Evolutionary conservation across 2,329 filamentous ascomycete species (phyloP).

Genomic region (Colletotrichum kahawae): DNA sequence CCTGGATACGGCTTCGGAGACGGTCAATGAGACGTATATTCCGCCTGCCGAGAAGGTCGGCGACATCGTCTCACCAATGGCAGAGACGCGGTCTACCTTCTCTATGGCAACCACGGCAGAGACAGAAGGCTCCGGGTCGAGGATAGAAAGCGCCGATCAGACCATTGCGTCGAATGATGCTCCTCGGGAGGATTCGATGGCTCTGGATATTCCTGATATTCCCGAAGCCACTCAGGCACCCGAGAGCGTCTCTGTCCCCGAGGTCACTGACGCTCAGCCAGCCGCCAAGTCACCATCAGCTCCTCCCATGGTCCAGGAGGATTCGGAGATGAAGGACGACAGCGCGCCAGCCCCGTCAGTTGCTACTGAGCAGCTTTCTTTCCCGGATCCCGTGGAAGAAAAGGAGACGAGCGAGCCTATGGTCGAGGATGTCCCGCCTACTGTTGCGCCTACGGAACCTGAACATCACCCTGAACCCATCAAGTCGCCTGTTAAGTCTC

Average conservation of each 20-base stretch:
- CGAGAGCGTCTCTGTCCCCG: not conserved
- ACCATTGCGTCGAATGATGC: slow-evolving; percentile 4
- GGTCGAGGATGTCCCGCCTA: not conserved
- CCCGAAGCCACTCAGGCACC: not conserved
- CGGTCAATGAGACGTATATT: slow-evolving; percentile 1
- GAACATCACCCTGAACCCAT: not conserved
- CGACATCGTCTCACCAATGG: slow-evolving; percentile 16
- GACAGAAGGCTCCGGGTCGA: slow-evolving; percentile 10
- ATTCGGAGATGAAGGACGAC: not conserved
- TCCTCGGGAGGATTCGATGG: not conserved
- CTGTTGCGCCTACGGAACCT: not conserved
- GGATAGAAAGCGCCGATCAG: slow-evolving; percentile 8
- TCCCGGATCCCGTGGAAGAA: not conserved
- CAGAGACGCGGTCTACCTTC: slow-evolving; percentile 15
- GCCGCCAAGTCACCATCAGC: not conserved
- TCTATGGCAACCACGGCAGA: slow-evolving; percentile 17
- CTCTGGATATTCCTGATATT: not conserved
- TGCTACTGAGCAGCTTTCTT: not conserved
- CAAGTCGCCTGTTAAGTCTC: slow-evolving; percentile 1
- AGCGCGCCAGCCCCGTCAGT: not conserved
- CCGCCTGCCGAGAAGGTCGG: slow-evolving; percentile 17
- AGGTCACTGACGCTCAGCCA: not conserved
- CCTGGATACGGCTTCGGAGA: not conserved
- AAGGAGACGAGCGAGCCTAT: not conserved
- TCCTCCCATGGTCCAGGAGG: not conserved